These are phyloP conservation scores for Emydomyces testavorans DNA, from an alignment of 2,329 filamentous ascomycete species.

Conservation along the genomic window DNA sequence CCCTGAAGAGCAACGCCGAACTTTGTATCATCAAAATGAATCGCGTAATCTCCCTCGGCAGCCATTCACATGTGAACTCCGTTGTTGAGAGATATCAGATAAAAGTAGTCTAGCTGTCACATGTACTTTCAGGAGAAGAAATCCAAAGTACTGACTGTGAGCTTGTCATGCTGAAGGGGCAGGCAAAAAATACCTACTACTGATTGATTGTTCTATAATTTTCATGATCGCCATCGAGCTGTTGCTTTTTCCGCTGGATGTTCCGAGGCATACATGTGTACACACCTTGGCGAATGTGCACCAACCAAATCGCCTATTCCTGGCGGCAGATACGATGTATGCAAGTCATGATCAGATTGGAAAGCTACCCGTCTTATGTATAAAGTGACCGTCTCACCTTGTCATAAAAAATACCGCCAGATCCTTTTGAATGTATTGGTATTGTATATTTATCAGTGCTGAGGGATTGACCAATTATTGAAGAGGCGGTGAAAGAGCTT, in stretches of 20 bases:
- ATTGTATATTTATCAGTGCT: background rate
- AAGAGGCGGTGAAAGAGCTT: slow-evolving; percentile 1
- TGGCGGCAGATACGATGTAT: background rate
- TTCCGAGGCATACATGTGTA: background rate
- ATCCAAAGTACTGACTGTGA: background rate
- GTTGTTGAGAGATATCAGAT: too few relatives aligned
- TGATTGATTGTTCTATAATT: too few relatives aligned
- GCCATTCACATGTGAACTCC: too few relatives aligned
- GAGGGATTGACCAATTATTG: background rate
- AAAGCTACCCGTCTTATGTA: background rate
- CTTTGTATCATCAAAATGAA: too few relatives aligned
- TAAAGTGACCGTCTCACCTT: background rate
- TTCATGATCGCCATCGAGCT: too few relatives aligned
- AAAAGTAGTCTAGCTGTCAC: too few relatives aligned
- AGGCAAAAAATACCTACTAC: too few relatives aligned
- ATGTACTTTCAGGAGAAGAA: background rate
- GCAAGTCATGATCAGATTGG: background rate
- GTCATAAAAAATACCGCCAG: background rate
- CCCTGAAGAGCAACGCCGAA: background rate
- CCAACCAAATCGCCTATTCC: background rate
- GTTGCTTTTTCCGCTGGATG: too few relatives aligned
- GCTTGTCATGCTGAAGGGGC: too few relatives aligned
- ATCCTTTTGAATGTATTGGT: background rate
- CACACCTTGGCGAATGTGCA: background rate
- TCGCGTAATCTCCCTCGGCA: too few relatives aligned